phyloP scores from a whole-genome alignment of 495 filamentous ascomycete genomes.

The Aspergillus kassunensis region DNA sequence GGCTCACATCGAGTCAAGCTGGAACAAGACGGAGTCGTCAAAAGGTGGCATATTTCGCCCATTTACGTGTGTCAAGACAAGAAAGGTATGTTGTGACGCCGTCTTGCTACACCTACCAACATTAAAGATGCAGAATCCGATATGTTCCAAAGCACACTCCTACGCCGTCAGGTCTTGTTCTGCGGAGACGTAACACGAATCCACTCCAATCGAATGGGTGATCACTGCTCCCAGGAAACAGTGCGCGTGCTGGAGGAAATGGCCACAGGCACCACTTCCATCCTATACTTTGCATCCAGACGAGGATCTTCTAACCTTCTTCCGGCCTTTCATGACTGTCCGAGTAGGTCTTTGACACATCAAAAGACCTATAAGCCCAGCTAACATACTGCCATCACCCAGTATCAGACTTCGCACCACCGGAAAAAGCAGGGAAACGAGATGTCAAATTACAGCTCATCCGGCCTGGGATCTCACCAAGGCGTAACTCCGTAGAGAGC shows the following conservation, averaged over 20 bases:
- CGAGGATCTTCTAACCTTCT: not conserved
- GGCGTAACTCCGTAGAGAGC: conserved; percentile 12
- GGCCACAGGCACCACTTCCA: not conserved
- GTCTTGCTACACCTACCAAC: not conserved
- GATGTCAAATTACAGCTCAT: not conserved
- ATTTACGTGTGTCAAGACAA: conserved; percentile 7
- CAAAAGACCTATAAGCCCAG: not conserved
- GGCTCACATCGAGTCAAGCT: conserved; percentile 4
- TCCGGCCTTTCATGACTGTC: not conserved
- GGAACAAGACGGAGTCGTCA: not conserved
- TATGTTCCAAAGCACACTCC: conserved; percentile 7
- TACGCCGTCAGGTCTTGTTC: not conserved
- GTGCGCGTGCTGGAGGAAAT: conserved; percentile 6
- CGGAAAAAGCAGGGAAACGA: not conserved
- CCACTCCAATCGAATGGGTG: not conserved
- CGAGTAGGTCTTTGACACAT: not conserved
- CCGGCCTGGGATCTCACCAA: not conserved
- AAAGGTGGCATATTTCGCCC: not conserved
- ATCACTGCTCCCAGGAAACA: conserved; percentile 8
- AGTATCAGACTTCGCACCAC: conserved; percentile 5
- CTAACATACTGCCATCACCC: not conserved
- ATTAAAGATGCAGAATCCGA: conserved; percentile 3
- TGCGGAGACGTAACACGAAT: conserved; percentile 4
- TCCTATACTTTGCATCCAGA: conserved; percentile 8
- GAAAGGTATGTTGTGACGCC: not conserved